Base-by-base conservation (phyloP, 306 rosid species). In the Vigna angularis region DNA sequence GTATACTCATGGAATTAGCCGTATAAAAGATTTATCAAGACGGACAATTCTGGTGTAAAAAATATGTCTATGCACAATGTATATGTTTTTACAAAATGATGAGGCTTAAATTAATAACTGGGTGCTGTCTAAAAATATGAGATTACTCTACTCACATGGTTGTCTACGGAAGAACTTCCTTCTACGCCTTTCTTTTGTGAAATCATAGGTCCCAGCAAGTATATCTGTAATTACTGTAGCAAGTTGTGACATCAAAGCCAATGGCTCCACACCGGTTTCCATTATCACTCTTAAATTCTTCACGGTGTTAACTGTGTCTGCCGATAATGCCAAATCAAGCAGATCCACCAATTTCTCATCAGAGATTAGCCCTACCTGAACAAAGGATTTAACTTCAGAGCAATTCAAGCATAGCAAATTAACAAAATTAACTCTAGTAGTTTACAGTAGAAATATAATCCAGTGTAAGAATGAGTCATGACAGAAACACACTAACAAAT, bases 311-410 rank as follows among this genome's bases (percentile, higher is more conserved):
- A 91, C 97, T 22, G 98, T 96, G 89, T 96, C 99, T 6, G 99
- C 98, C 15, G 98, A 96, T 59, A 96, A 82, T 45, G 99, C 97
- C 87, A 96, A 91, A 87, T 96, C 99, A 67, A 96, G 98, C 83
- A 96, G 96, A 86, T 91, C 98, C 28, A 96, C 94, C 91, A 96
- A 83, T 81, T 90, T 96, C 82, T 96, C 99, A 28, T 96, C 99
- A 70, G 98, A 96, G 75, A 96, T 91, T 67, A 96, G 98, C 81
- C 99, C 99, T 53, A 93, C 99, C 99, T 96, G 92, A 69, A 81
- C 80, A 79, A 75, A 61, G 32, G 47, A 48, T 49, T 76, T 66
- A 79, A 44, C 50, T 80, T 87, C 38, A 85, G 83, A 53, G 51
- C 17, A 80, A 53, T 36, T 69, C 69, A 73, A 51, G 76, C 49